A percentile compares a stretch with the other conserved stretches of the same genome.
Conservation (phyloP, 2,329 filamentous ascomycete species). For the Teratosphaeriaceae sp. region DNA sequence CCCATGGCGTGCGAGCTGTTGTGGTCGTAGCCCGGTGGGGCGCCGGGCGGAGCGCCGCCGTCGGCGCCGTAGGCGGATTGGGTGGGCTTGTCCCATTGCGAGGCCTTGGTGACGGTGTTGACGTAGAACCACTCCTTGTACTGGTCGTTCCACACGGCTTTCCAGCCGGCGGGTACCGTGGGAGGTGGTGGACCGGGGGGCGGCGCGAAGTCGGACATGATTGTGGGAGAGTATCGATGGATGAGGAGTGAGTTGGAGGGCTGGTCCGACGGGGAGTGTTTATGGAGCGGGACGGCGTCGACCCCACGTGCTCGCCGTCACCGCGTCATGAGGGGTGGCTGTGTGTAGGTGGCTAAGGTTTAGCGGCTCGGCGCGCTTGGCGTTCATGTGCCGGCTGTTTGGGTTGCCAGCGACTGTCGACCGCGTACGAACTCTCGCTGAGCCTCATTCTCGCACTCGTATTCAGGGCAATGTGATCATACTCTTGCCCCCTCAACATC, state of each 20-base stretch:
- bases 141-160: slow-evolving; percentile 76
- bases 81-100: slow-evolving; percentile 83
- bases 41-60: slow-evolving; percentile 44
- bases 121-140: slow-evolving; percentile 95
- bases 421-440: too few species aligned
- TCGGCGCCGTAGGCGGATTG: slow-evolving; percentile 54
- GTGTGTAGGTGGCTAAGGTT: too few species aligned
- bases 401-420: too few species aligned
- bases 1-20: slow-evolving; percentile 35
- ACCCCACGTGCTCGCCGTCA: background rate
- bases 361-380: too few species aligned
- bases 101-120: slow-evolving; percentile 79
- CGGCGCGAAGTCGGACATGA: slow-evolving; percentile 29
- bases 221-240: slow-evolving; percentile 1
- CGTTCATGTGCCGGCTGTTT: too few species aligned
- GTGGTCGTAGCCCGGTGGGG: slow-evolving; percentile 61
- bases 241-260: too few species aligned
- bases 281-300: background rate
- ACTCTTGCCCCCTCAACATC: too few species aligned
- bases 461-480: too few species aligned
- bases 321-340: too few species aligned
- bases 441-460: too few species aligned
- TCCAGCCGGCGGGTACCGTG: slow-evolving; percentile 69
- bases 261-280: background rate
- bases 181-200: slow-evolving; percentile 25